A percentile compares a stretch with the other conserved stretches of the same genome.
These are phyloP conservation scores for Arabidopsis arenosa DNA, from an alignment of 345 rosid species.

Conservation along the genomic window DNA sequence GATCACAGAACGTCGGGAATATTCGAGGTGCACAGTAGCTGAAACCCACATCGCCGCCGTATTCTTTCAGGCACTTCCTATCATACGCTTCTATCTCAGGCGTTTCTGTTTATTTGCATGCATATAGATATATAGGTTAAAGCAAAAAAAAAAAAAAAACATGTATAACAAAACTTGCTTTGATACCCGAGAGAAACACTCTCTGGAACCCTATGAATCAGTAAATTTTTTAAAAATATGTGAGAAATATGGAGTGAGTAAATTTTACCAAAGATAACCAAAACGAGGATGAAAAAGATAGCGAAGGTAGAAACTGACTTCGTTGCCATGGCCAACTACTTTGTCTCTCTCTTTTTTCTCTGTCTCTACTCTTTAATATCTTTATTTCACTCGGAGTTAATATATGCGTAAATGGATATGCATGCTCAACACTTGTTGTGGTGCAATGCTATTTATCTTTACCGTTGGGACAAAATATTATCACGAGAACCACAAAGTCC, in stretches of 20 bases:
- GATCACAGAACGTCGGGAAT: conserved; percentile 11
- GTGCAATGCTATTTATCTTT: neutral
- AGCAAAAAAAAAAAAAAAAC: neutral
- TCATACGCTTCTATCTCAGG: conserved; percentile 28
- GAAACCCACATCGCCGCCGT: conserved; percentile 38
- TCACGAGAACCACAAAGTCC: too few relatives aligned
- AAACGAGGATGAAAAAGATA: neutral
- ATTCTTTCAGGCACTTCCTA: conserved; percentile 28
- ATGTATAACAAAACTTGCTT: neutral
- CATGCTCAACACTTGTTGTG: neutral
- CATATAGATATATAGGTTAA: neutral
- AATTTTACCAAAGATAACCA: conserved; percentile 15
- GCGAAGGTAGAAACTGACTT: conserved; percentile 18
- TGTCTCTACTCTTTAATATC: neutral
- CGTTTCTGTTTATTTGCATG: neutral
- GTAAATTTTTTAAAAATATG: neutral
- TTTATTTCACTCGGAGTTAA: conserved; percentile 3
- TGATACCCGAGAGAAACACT: neutral
- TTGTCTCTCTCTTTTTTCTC: neutral
- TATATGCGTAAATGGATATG: conserved; percentile 10
- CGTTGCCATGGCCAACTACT: conserved; percentile 8
- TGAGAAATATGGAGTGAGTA: neutral
- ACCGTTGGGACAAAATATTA: neutral
- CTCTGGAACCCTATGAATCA: neutral
- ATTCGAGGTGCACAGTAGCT: conserved; percentile 32